Base-by-base conservation (phyloP, 495 filamentous ascomycete genomes). In the Penicillium manginii region DNA sequence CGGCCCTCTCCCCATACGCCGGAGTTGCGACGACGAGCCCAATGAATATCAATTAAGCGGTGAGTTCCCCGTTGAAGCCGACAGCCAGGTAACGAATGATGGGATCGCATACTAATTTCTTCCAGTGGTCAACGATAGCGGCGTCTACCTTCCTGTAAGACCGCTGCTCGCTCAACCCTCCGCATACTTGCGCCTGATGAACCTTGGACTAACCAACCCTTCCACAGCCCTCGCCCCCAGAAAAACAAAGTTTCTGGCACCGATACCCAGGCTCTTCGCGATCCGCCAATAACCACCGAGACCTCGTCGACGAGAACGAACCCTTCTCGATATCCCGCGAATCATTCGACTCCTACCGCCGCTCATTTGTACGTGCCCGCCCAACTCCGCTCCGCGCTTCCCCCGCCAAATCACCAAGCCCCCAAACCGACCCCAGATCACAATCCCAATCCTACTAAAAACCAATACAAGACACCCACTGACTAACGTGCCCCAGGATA, bases 311-410 rank as follows among this genome's bases (percentile, higher is more conserved):
- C 65, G 89, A 93, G 57, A 91, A 92, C 67, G 94, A 98, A 66
- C 93, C 91, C 21, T 98, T 98, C 74, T 91, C 89, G 52, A 98
- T 98, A 74, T 97, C 94, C 31, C 87, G 94, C 63, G 94, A 98
- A 75, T 97, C 92, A 9, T 98, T 98, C 72, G 94, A 98, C 71
- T 97, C 93, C 26, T 98, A 98, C 71, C 84, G 94, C 51, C 87
- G 94, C 59, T 97, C 94, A 57, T 98, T 98, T 78, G 93, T 96
- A 83, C 54, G 89, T 79, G 31, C 21, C 56, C 35, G 22, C 3
- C 17, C 48, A 35, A 29, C n/a, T 31, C 39, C 35, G 37, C 35
- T 37, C 35, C 35, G 26, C 35, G 15, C 35, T 37, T 37, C 35
- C 35, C 35, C 35, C 9, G 9, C 11, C 12, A 37, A 14, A 3